Conservation (phyloP, 331 rosid genomes). For the Erythrophleum ivorense region DNA sequence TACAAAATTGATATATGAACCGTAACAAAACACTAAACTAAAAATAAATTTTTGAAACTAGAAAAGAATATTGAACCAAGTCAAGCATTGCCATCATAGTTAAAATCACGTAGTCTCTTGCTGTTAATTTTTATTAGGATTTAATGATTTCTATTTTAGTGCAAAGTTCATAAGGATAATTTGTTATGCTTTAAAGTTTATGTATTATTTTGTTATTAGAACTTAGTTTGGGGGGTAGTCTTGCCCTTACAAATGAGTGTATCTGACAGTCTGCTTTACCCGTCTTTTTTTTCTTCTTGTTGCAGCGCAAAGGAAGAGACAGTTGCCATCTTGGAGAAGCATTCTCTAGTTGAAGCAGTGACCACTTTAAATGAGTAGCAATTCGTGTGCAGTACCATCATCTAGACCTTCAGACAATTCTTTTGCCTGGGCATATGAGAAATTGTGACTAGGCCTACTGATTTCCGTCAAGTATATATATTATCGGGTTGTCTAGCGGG, state of each 20-base stretch:
- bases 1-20: too few relatives aligned
- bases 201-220: neutral
- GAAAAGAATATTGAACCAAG: too few relatives aligned
- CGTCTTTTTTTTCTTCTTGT: conserved; percentile 18
- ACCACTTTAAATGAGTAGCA: conserved; percentile 10
- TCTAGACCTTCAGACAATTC: conserved; percentile 32
- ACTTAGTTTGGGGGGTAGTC: neutral
- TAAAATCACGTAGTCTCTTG: too few relatives aligned
- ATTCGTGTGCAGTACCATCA: conserved; percentile 19
- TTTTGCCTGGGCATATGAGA: conserved; percentile 39
- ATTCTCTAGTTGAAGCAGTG: conserved; percentile 44
- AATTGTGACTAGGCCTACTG: conserved; percentile 14
- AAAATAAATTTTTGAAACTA: too few relatives aligned
- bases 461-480: neutral
- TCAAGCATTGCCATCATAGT: too few relatives aligned
- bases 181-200: neutral
- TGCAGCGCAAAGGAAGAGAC: conserved; percentile 58
- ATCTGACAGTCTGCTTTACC: conserved; percentile 16
- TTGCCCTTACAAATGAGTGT: neutral
- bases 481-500: neutral
- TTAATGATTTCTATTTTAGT: too few relatives aligned
- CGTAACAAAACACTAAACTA: too few relatives aligned
- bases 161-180: too few relatives aligned
- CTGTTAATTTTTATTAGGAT: too few relatives aligned
- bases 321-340: conserved; percentile 50